Base-by-base conservation (phyloP, 805 yeast species). In the Candida easanensis region DNA sequence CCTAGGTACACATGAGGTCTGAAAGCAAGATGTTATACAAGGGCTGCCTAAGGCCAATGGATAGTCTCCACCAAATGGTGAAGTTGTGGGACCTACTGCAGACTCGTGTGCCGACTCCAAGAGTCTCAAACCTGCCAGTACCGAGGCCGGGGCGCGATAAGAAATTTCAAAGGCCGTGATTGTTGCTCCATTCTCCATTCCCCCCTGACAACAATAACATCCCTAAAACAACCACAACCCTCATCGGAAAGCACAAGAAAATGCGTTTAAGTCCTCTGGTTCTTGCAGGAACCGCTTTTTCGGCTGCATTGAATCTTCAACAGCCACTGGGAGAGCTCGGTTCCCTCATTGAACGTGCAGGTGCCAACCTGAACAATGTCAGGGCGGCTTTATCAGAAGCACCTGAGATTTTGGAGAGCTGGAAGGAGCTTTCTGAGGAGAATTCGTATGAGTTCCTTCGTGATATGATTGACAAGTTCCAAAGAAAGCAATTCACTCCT, bases 341-440 rank as follows among this genome's bases (percentile, higher is more conserved):
- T 36, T 17, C 38, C 21, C n/a, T 49, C 26, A 27, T 43, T 7
- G 45, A 39, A 22, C 25, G 37, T 9, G 44, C 48, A 13, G 50
- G 50, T n/a, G 40, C 41, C 13, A 35, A 36, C 20, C 16, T 45
- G 22, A 22, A 32, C 22, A n/a, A 42, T 18, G 10, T 43, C 18
- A 48, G 27, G 26, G 42, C 39, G n/a, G 25, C 41, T 3, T 3
- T 48, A 8, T 34, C 17, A 5, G 38, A 34, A 9, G 44, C 51
- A 21, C 43, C 50, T 2, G 54, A 50, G 17, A 33, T 52, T 13
- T 15, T 50, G 10, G 43, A 39, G 15, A 36, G 51, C 5, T 53
- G 56, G 48, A 80, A 73, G 47, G 52, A 52, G 4, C 36, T 54
- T 7, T 15, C 44, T 22, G 30, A 71, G 65, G 65, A 70, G 69